Evolutionary conservation across 2,329 filamentous ascomycete species (phyloP).

Genomic region (Neurospora sp.): DNA sequence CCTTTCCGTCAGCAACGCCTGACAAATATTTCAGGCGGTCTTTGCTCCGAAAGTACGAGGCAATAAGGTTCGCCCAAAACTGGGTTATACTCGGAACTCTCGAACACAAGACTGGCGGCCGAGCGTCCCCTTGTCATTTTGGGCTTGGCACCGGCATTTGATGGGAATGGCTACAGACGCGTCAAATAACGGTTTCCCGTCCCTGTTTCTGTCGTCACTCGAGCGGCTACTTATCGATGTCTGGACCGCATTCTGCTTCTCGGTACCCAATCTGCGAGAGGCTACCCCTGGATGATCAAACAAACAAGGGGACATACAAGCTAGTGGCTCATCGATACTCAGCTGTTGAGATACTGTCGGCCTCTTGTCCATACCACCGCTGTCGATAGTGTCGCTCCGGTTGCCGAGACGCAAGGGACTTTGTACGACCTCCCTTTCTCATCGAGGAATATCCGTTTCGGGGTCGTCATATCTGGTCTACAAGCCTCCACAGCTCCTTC

Average conservation of each 20-base stretch:
- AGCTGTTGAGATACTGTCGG: neutral
- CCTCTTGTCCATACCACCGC: neutral
- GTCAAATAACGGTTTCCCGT: neutral
- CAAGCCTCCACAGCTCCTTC: neutral
- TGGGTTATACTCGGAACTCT: neutral
- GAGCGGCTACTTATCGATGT: neutral
- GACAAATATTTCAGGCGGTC: neutral
- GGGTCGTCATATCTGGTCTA: neutral
- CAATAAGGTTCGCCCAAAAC: neutral
- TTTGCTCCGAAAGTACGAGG: neutral
- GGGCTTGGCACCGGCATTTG: neutral
- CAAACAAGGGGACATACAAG: neutral
- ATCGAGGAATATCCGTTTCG: neutral
- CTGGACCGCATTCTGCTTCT: neutral
- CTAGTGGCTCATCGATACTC: neutral
- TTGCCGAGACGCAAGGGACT: slow-evolving; percentile 1
- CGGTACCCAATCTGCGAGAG: neutral
- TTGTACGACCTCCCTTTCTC: neutral
- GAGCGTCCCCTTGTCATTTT: neutral
- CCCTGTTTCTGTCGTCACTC: neutral
- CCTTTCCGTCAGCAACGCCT: slow-evolving; percentile 3
- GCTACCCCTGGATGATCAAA: neutral
- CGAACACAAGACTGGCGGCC: neutral
- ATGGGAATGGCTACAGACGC: neutral
- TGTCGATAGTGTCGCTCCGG: slow-evolving; percentile 3